Evolutionary conservation across 768 basidiomycete species (phyloP), one percentile per base, ranked within the genome.

Genomic region (Trametes maxima): DNA sequence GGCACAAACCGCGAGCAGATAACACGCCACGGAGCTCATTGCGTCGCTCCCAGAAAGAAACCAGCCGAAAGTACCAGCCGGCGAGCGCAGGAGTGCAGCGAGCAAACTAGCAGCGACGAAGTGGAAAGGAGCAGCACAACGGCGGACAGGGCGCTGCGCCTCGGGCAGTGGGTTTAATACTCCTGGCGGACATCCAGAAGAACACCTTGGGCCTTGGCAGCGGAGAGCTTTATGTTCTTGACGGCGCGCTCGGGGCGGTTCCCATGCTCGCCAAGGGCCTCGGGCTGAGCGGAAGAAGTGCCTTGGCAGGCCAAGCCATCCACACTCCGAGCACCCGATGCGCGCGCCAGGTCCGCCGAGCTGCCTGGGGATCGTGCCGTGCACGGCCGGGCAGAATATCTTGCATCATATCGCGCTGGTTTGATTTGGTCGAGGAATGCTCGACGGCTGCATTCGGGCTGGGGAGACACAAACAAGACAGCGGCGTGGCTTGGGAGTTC

Each of bases 291-390:
- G 48, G 48, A 36, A 58, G 25, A 40, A 36, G 54, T 25, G 48
- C 58, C 62, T 64, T 64, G 62, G 62, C 62, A 59, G 33, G 62
- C 62, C 62, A 64, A 64, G 62, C 58, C 57, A 63, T 59, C 52
- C 53, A 39, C 37, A 13, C 28, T 42, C 57, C 25, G 24, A 22
- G 48, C 39, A 35, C 37, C 39, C 57, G 48, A 28, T 35, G n/a
- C 39, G 40, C 42, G 42, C 46, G 48, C 40, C 48, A 58, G 55
- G 51, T 17, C 21, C 56, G 54, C 60, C 60, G 60, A 55, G 48
- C 48, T 45, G 49, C 49, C 40, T 40, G 22, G 24, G 49, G 54
- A 45, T 50, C 47, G 39, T 56, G 60, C 60, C 60, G 60, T 43
- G 46, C 47, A 40, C 57, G 36, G 57, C 57, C 48, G 57, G 12